A percentile compares a stretch with the other conserved stretches of the same genome.
These are phyloP conservation scores for Coniella lustricola DNA, from an alignment of 2,329 filamentous ascomycete species.

Conservation along the genomic window DNA sequence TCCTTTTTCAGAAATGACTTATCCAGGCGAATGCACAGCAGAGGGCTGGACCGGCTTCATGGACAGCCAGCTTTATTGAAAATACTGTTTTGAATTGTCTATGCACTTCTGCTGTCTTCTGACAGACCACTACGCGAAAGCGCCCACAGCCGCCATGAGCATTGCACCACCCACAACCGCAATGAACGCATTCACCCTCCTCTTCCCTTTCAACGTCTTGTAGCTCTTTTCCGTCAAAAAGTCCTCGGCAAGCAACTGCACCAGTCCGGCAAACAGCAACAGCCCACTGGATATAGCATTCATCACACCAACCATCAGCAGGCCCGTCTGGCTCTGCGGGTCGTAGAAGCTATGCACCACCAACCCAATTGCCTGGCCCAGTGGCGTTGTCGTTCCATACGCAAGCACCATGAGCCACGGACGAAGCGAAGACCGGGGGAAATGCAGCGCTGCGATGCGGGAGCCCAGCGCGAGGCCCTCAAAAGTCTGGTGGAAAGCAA, in stretches of 20 bases:
- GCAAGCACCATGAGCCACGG: slow-evolving; percentile 80
- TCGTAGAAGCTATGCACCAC: slow-evolving; percentile 74
- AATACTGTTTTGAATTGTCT: no score
- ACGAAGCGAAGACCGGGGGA: slow-evolving; percentile 63
- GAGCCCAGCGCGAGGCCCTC: slow-evolving; percentile 81
- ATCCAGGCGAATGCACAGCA: no score
- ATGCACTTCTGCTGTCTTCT: no score
- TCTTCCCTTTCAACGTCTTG: slow-evolving; percentile 54
- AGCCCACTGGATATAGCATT: slow-evolving; percentile 79
- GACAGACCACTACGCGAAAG: slow-evolving; percentile 57
- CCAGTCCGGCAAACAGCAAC: slow-evolving; percentile 73
- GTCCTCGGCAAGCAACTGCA: slow-evolving; percentile 79
- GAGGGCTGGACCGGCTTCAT: no score
- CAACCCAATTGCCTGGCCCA: slow-evolving; percentile 78
- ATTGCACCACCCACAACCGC: slow-evolving; percentile 57
- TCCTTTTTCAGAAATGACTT: no score
- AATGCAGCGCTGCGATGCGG: slow-evolving; percentile 76
- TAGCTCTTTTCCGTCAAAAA: slow-evolving; percentile 73
- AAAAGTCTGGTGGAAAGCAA: slow-evolving; percentile 81
- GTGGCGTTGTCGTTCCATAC: slow-evolving; percentile 69
- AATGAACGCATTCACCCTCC: slow-evolving; percentile 54
- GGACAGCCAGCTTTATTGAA: no score
- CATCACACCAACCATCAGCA: slow-evolving; percentile 80
- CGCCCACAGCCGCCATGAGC: slow-evolving; percentile 66
- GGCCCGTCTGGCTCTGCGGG: slow-evolving; percentile 65